These are phyloP conservation scores for Hordeum marinum DNA, from an alignment of 176 grass and related monocot species.

Conservation along the genomic window DNA sequence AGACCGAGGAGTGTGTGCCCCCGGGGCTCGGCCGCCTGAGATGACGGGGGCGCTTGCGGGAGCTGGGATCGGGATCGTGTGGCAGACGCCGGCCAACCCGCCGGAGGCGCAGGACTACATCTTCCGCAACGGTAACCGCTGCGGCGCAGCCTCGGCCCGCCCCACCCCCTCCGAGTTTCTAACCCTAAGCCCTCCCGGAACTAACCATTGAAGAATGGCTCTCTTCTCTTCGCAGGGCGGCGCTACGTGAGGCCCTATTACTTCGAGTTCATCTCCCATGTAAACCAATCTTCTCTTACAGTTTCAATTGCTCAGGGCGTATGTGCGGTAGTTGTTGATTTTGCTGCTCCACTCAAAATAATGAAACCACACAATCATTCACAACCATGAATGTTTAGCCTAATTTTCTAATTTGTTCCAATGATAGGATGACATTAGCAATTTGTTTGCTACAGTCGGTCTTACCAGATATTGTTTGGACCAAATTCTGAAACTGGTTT, in stretches of 20 bases:
- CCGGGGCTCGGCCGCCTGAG: neutral
- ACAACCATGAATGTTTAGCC: neutral
- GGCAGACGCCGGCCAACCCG: slow-evolving; percentile 86
- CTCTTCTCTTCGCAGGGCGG: slow-evolving; percentile 42
- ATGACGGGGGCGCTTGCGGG: slow-evolving; percentile 32
- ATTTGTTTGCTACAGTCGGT: neutral
- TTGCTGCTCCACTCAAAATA: neutral
- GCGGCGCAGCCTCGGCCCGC: neutral
- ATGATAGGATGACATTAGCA: neutral
- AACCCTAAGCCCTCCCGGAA: neutral
- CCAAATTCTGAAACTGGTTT: slow-evolving; percentile 11
- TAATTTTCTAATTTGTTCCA: neutral
- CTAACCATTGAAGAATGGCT: neutral
- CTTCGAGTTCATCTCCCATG: slow-evolving; percentile 96
- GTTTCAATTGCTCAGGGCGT: neutral
- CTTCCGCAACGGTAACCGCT: slow-evolving; percentile 51
- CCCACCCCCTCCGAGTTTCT: neutral
- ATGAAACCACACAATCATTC: neutral
- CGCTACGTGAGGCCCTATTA: slow-evolving; percentile 92
- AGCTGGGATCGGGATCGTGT: slow-evolving; percentile 73
- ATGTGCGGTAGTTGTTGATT: neutral
- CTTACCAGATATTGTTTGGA: neutral
- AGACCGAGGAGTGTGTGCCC: neutral
- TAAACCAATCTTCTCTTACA: slow-evolving; percentile 21
- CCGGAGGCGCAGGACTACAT: slow-evolving; percentile 78